Evolutionary conservation across 768 basidiomycete species (phyloP).

Genomic region (Boletus pseudo-olivaceus): DNA sequence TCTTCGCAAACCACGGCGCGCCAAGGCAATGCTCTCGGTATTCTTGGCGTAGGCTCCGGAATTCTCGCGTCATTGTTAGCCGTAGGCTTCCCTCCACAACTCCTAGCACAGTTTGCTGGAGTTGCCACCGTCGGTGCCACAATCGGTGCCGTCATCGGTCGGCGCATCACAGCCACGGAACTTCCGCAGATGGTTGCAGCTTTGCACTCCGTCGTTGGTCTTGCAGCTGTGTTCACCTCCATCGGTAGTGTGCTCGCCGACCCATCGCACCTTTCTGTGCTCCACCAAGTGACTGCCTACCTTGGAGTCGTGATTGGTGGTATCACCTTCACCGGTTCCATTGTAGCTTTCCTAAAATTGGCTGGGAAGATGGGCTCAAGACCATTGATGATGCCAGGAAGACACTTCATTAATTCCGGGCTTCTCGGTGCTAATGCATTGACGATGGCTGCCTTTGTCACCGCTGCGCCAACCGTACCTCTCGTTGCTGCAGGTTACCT

Average conservation of each 20-base stretch:
- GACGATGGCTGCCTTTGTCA: slow-evolving; percentile 75
- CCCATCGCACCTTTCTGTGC: slow-evolving; percentile 58
- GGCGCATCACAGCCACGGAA: slow-evolving; percentile 84
- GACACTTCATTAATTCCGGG: slow-evolving; percentile 69
- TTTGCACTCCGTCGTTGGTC: slow-evolving; percentile 84
- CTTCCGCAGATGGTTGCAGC: slow-evolving; percentile 82
- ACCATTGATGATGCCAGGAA: slow-evolving; percentile 68
- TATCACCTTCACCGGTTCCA: slow-evolving; percentile 85
- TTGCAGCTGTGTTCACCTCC: slow-evolving; percentile 85
- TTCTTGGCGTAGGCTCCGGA: slow-evolving; percentile 80
- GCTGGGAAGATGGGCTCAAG: slow-evolving; percentile 78
- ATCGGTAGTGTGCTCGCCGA: slow-evolving; percentile 79
- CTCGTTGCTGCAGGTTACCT: slow-evolving; percentile 76
- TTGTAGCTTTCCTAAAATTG: slow-evolving; percentile 86
- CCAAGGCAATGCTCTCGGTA: slow-evolving; percentile 85
- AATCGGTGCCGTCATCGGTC: slow-evolving; percentile 69
- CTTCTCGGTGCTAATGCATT: slow-evolving; percentile 70
- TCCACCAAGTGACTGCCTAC: slow-evolving; percentile 84
- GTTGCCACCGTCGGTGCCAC: slow-evolving; percentile 72
- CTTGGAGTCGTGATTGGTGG: slow-evolving; percentile 85
- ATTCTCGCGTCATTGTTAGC: slow-evolving; percentile 78
- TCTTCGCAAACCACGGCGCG: slow-evolving; percentile 78
- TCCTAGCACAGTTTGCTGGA: slow-evolving; percentile 74
- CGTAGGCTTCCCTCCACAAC: slow-evolving; percentile 74
- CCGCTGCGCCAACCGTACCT: slow-evolving; percentile 66